Evolutionary conservation across 2,329 filamentous ascomycete genomes (phyloP), one percentile per base, ranked within the genome.

Genomic region (Leptoxyphium fumago): DNA sequence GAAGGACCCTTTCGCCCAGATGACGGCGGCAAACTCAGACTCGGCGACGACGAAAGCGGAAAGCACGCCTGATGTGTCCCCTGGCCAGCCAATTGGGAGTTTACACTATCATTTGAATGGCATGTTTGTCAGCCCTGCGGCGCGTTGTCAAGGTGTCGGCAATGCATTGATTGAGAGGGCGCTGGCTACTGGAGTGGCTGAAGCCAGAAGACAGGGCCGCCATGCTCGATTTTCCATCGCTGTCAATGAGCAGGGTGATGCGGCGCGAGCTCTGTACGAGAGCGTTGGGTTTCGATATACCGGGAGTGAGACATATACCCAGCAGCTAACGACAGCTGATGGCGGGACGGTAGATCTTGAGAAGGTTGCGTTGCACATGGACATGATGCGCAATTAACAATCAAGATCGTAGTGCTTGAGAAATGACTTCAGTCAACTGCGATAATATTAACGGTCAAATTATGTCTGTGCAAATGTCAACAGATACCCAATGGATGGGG

Each of bases 91-190:
- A 15, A 15, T 3, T 13, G 13, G 13, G 32, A 38, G 26, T 5
- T 34, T 44, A 14, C 48, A 50, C 42, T 55, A 54, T 48, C 50
- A 56, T 34, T 48, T 61, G 2, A 57, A 52, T 42, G 58, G 51
- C 29, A 51, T 56, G 29, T 62, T 59, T 43, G 56, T 62, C 7
- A 41, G 52, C 6, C 50, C 54, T 8, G 41, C 41, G n/a, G 52
- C 51, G 9, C 47, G 59, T 32, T 43, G 53, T 3, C 28, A 14
- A n/a, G 59, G 60, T 10, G 26, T 62, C 9, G 61, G 59, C 6
- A 52, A 43, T 29, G 47, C 41, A 10, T 46, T 64, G 21, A 47
- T 62, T 10, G 45, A 51, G 13, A 49, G 52, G 28, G 58, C 58
- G 10, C 30, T 26, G 18, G 13, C 39, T 45, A 10, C 21, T 60